A percentile compares a stretch with the other conserved stretches of the same genome.
Conservation (phyloP, 2,329 filamentous ascomycete genomes). For the Geoglossum cookeanum region DNA sequence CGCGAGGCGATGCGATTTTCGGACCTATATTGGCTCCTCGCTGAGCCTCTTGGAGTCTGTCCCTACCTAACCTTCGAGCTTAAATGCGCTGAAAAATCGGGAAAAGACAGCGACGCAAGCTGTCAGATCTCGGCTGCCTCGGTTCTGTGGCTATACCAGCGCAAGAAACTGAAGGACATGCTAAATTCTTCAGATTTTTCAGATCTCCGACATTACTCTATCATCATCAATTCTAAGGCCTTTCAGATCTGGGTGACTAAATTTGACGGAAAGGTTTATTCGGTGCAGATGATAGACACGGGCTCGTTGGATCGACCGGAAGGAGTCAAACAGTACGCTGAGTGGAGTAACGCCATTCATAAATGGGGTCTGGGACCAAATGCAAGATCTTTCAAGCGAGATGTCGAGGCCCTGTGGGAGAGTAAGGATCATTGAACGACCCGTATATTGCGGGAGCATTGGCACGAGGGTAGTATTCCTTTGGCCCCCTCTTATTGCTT, state of each 20-base stretch:
- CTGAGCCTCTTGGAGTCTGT: too few relatives aligned
- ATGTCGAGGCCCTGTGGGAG: not conserved
- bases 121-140: too few relatives aligned
- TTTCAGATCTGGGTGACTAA: not conserved
- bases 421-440: too few relatives aligned
- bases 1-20: too few relatives aligned
- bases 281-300: not conserved
- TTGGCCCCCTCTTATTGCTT: too few relatives aligned
- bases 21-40: too few relatives aligned
- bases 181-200: not conserved
- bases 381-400: not conserved
- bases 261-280: not conserved
- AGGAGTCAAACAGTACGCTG: not conserved
- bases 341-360: constrained; percentile 1
- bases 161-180: not conserved
- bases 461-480: too few relatives aligned
- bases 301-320: not conserved
- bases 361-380: constrained; percentile 1
- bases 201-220: constrained; percentile 3
- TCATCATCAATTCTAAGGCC: not conserved
- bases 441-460: too few relatives aligned
- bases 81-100: too few relatives aligned
- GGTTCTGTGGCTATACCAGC: not conserved
- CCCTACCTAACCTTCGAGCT: too few relatives aligned
- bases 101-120: not conserved